phyloP scores from a whole-genome alignment of 2,329 filamentous ascomycete species.

The Phialemoniopsis sp. region DNA sequence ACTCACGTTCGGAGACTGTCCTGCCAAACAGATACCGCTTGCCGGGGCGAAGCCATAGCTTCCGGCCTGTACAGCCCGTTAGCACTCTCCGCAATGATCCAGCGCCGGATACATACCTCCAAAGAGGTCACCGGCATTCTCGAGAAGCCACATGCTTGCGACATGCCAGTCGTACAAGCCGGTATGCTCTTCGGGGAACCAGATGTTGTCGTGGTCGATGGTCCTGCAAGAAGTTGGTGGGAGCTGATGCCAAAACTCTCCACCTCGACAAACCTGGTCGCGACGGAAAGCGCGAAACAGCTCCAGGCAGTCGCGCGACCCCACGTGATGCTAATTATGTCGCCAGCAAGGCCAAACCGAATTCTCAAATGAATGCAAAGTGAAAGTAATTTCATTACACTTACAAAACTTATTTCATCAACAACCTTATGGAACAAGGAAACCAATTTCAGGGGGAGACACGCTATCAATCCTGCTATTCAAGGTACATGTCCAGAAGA shows the following conservation, averaged over 20 bases:
- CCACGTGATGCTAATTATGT: not conserved
- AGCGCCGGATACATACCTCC: slow-evolving; percentile 27
- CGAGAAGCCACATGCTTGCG: slow-evolving; percentile 60
- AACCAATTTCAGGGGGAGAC: no score
- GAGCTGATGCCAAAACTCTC: not conserved
- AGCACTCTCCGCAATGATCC: no score
- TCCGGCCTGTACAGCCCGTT: slow-evolving; percentile 47
- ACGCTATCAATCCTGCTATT: no score
- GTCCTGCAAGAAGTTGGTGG: not conserved
- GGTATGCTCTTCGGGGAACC: not conserved
- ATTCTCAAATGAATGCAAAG: no score
- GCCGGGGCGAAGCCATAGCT: slow-evolving; percentile 81
- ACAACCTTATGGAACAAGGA: no score
- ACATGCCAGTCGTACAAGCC: not conserved
- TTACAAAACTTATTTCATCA: no score
- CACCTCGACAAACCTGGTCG: not conserved
- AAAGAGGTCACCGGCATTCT: slow-evolving; percentile 51
- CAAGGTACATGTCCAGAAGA: no score
- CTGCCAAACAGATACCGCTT: slow-evolving; percentile 84
- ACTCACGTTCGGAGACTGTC: slow-evolving; percentile 61
- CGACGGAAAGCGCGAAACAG: not conserved
- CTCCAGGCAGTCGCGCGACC: slow-evolving; percentile 1
- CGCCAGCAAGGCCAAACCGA: no score
- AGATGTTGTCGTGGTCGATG: not conserved
- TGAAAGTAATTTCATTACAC: no score